These are phyloP conservation scores for Tulasnella sp. DNA, from an alignment of 768 basidiomycete genomes.

Conservation along the genomic window DNA sequence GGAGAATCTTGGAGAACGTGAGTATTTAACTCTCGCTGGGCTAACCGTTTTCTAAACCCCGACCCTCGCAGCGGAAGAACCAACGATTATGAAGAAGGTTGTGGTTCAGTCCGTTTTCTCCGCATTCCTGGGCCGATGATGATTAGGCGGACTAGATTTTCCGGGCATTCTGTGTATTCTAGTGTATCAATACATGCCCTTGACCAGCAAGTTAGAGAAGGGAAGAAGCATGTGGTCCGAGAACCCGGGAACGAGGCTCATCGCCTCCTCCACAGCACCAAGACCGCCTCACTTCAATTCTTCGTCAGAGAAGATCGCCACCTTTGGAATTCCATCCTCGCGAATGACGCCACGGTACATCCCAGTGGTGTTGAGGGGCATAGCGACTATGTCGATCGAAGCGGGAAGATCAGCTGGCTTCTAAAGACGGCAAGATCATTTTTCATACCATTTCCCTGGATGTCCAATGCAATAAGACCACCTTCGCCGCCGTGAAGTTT, in stretches of 20 bases:
- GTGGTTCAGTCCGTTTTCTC: slow-evolving; percentile 64
- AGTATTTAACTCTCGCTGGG: slow-evolving; percentile 26
- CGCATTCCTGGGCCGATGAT: slow-evolving; percentile 40
- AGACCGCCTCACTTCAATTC: slow-evolving; percentile 18
- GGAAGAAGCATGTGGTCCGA: background rate
- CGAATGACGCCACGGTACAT: slow-evolving; percentile 75
- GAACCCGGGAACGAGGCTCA: background rate
- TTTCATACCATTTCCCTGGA: slow-evolving; percentile 49
- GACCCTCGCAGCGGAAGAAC: slow-evolving; percentile 50
- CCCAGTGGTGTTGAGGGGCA: slow-evolving; percentile 63
- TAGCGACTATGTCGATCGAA: slow-evolving; percentile 39
- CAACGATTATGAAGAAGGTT: slow-evolving; percentile 88
- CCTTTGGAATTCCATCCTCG: slow-evolving; percentile 55
- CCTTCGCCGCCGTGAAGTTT: slow-evolving; percentile 49
- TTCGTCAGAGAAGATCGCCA: slow-evolving; percentile 71
- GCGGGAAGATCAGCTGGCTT: background rate
- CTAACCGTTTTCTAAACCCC: background rate
- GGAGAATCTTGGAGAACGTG: slow-evolving; percentile 71
- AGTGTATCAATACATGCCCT: background rate
- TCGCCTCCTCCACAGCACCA: background rate
- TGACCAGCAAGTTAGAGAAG: background rate
- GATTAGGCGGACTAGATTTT: background rate
- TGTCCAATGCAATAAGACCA: slow-evolving; percentile 65
- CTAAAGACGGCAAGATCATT: background rate
- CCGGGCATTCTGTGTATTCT: background rate